Percentiles rank a stretch among this genome's conserved stretches.
These are phyloP conservation scores for Mallotus nudiflorus DNA, from an alignment of 345 rosid species.

Conservation along the genomic window DNA sequence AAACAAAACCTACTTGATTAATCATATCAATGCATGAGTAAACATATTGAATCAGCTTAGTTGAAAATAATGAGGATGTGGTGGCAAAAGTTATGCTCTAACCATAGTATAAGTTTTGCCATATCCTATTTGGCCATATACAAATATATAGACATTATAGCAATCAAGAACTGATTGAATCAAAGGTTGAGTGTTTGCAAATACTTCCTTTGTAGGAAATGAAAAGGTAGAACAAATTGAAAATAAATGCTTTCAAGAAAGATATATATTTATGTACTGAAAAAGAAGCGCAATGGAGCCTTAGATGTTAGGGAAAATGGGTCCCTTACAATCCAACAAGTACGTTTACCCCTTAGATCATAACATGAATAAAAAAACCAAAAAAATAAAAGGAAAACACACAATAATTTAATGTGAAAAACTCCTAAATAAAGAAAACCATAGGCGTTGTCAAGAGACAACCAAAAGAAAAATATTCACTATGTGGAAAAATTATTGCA, in stretches of 20 bases:
- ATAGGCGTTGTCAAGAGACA: too few relatives aligned
- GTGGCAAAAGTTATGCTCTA: conserved; percentile 16
- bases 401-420: too few relatives aligned
- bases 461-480: too few relatives aligned
- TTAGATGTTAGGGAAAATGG: too few relatives aligned
- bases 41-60: too few relatives aligned
- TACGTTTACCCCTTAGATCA: too few relatives aligned
- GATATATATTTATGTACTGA: background rate
- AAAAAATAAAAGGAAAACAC: too few relatives aligned
- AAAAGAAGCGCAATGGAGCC: background rate
- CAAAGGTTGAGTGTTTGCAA: conserved; percentile 35
- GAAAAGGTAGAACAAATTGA: background rate
- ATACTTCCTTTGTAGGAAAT: conserved; percentile 32
- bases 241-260: background rate
- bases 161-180: conserved; percentile 39
- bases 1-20: conserved; percentile 4
- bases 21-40: background rate
- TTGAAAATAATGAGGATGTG: background rate
- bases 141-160: conserved; percentile 36
- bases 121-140: conserved; percentile 39
- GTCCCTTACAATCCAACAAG: too few relatives aligned
- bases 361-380: too few relatives aligned
- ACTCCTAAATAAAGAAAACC: too few relatives aligned
- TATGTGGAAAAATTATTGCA: too few relatives aligned
- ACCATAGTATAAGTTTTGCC: conserved; percentile 40